These are phyloP conservation scores for Dendrobium catenatum DNA, from an alignment of 106 monocot genomes.

Conservation along the genomic window DNA sequence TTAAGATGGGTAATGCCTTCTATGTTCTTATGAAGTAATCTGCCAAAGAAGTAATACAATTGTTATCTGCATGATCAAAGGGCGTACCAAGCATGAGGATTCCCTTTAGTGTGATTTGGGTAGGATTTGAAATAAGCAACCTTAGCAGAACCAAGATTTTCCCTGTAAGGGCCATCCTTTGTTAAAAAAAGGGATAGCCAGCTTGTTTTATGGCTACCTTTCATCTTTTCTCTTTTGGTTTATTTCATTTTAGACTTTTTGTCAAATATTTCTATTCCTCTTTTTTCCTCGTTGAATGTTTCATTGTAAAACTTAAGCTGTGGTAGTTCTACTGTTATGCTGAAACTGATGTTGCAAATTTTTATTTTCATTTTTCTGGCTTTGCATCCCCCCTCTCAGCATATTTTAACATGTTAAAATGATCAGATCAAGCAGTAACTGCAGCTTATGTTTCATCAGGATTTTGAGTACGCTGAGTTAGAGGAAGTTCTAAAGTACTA, in stretches of 20 bases:
- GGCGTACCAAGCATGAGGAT: not conserved
- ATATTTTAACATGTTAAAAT: not conserved
- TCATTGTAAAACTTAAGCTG: not conserved
- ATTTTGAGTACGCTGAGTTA: constrained; percentile 52
- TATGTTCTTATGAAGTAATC: not conserved
- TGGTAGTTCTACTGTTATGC: not conserved
- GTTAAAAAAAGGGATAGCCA: too few species aligned
- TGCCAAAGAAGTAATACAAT: not conserved
- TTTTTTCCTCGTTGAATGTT: not conserved
- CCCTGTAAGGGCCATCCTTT: too few species aligned
- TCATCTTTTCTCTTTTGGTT: not conserved
- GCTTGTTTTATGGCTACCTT: too few species aligned
- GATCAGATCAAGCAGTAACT: not conserved
- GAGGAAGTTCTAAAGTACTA: constrained; percentile 55
- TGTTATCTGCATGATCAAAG: not conserved
- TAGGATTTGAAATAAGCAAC: not conserved
- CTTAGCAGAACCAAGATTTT: not conserved
- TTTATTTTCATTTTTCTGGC: not conserved
- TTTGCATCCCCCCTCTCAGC: not conserved
- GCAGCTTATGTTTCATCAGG: constrained; percentile 22
- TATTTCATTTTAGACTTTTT: not conserved
- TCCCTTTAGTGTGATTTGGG: not conserved
- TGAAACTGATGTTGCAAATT: not conserved
- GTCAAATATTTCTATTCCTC: not conserved
- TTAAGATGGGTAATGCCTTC: not conserved